phyloP scores from a whole-genome alignment of 176 grass and related monocot genomes.

The Carex scoparia region DNA sequence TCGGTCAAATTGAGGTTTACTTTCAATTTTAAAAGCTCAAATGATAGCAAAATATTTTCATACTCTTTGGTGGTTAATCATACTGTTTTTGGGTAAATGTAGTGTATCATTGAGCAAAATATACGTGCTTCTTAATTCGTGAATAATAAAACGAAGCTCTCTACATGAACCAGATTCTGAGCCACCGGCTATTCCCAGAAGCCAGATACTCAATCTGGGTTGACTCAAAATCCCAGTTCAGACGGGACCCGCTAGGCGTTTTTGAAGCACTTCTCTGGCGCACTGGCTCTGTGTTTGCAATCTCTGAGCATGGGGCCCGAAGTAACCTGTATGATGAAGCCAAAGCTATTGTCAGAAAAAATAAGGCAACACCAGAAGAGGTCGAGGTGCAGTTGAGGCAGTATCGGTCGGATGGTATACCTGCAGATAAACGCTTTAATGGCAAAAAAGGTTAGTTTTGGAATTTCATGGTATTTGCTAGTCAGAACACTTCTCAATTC shows the following conservation, averaged over 20 bases:
- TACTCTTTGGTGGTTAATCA: background rate
- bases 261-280: conserved; percentile 77
- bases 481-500: background rate
- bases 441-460: conserved; percentile 73
- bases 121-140: background rate
- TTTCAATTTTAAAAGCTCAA: background rate
- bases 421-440: conserved; percentile 66
- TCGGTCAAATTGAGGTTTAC: background rate
- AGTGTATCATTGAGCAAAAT: background rate
- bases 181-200: conserved; percentile 81
- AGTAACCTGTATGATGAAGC: conserved; percentile 87
- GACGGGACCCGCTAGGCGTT: conserved; percentile 72
- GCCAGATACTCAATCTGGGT: conserved; percentile 92
- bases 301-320: conserved; percentile 86
- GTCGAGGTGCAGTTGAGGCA: conserved; percentile 68
- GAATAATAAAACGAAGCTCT: background rate
- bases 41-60: background rate
- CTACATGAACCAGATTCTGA: conserved; percentile 58
- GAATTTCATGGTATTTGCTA: background rate
- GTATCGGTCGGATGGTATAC: conserved; percentile 71
- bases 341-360: conserved; percentile 80
- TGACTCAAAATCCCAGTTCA: conserved; percentile 92
- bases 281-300: conserved; percentile 73
- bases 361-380: conserved; percentile 91
- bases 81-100: background rate